Conservation (phyloP, 1,139 yeast species). For the Suhomyces anneliseae region DNA sequence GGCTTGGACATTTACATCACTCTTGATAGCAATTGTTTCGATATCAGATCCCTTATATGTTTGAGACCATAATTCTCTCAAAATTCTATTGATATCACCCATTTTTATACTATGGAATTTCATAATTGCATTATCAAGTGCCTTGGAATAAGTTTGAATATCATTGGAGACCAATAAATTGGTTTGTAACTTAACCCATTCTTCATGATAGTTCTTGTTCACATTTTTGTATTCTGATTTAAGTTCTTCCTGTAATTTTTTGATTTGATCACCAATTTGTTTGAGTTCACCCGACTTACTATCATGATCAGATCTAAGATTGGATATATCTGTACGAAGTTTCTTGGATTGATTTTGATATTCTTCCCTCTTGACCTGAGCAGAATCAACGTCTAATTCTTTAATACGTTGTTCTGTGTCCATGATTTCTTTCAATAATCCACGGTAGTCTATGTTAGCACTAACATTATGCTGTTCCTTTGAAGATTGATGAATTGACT, state of each 20-base stretch:
- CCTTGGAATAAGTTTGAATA: slow-evolving; percentile 76
- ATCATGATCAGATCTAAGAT: slow-evolving; percentile 67
- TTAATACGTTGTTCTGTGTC: slow-evolving; percentile 29
- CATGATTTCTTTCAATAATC: slow-evolving; percentile 28
- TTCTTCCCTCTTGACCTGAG: slow-evolving; percentile 60
- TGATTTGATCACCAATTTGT: slow-evolving; percentile 76
- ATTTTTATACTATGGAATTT: slow-evolving; percentile 86
- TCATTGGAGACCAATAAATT: slow-evolving; percentile 82
- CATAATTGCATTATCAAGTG: slow-evolving; percentile 92
- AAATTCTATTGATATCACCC: slow-evolving; percentile 85
- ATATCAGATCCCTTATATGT: slow-evolving; percentile 96
- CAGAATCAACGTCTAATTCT: slow-evolving; percentile 52
- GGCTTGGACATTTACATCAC: slow-evolving; percentile 65
- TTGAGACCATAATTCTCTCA: slow-evolving; percentile 89
- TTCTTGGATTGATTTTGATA: slow-evolving; percentile 60
- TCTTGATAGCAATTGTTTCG: slow-evolving; percentile 81
- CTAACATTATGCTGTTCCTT: slow-evolving; percentile 38
- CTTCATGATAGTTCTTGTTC: slow-evolving; percentile 61
- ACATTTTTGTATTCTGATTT: slow-evolving; percentile 70
- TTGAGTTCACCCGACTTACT: slow-evolving; percentile 82
- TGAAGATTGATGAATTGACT: slow-evolving; percentile 35
- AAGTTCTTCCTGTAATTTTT: slow-evolving; percentile 56
- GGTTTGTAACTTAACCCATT: slow-evolving; percentile 77
- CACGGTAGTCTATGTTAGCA: slow-evolving; percentile 42
- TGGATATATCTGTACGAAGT: slow-evolving; percentile 56